phyloP scores from a whole-genome alignment of 139 green algal species.

The Chlorella sp. region DNA sequence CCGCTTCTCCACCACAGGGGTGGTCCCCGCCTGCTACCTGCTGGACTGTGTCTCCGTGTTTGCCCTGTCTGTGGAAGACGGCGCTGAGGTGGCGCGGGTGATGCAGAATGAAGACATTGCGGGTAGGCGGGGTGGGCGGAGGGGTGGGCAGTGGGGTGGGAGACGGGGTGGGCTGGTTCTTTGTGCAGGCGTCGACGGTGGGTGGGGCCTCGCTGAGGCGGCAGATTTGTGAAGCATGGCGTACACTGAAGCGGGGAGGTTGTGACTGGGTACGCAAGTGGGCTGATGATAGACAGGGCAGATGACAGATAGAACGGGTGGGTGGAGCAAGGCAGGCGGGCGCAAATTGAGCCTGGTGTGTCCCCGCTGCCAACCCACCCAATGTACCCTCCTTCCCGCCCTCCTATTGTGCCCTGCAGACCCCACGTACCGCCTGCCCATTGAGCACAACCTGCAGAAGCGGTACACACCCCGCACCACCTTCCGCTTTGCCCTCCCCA shows the following conservation, averaged over 20 bases:
- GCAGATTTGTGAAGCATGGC: no score
- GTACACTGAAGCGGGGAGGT: no score
- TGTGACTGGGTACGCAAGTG: no score
- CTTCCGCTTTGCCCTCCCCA: conserved; percentile 77
- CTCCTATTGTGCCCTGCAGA: conserved; percentile 23
- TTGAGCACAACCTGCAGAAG: background rate
- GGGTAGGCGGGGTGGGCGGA: background rate
- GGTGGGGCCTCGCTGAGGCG: no score
- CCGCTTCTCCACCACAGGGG: conserved; percentile 53
- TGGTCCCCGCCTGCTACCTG: conserved; percentile 77
- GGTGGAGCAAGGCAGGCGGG: no score
- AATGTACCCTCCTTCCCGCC: background rate
- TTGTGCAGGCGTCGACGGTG: background rate
- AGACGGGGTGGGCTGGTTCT: background rate
- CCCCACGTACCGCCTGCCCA: conserved; percentile 49
- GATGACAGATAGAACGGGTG: no score
- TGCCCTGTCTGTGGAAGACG: conserved; percentile 65
- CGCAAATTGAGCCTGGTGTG: background rate
- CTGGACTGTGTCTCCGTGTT: conserved; percentile 86
- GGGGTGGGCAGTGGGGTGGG: no score
- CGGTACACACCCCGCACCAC: background rate
- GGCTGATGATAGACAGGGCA: no score
- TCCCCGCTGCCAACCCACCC: background rate
- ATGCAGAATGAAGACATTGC: conserved; percentile 50
- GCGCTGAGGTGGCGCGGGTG: conserved; percentile 49